Base-by-base conservation (phyloP, 306 rosid genomes). In the Myrica gale region DNA sequence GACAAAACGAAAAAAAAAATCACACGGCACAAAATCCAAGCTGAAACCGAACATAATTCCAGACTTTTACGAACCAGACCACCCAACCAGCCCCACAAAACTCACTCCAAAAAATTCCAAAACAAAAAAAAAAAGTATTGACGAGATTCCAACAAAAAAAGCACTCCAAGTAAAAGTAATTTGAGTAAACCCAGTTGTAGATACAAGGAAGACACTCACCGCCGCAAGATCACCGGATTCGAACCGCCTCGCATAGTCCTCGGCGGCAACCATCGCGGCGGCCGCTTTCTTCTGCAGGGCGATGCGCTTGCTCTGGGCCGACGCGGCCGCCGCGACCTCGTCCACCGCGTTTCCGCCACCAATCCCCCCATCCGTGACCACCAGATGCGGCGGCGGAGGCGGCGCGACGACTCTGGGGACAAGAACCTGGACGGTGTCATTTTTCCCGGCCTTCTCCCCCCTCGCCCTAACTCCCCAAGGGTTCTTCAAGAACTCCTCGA, bases 181-280 rank as follows among this genome's bases (percentile, higher is more conserved):
- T 3, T 32, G 19, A 10, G 8, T 2, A 62, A 5, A 42, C 7
- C 69, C 23, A 37, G 41, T 0, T 42, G 26, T 32, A 41, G 69
- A 3, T n/a, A 1, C 50, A 76, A 6, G 13, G 61, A 68, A 21
- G 37, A 26, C 62, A 5, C 88, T 80, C 74, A 87, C 90, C 81
- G 21, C 23, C 0, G 48, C 47, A n/a, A 86, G 83, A 73, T 88
- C 93, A 9, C 92, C 92, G 55, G 97, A 85, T 81, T 92, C 99
- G 42, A 96, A 88, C 51, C 90, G 87, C 45, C 97, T 80, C 0
- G 97, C 99, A 19, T 85, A 96, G 80, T 96, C 98, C 86, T 96
- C 99, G 0, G 98, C 98, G 1, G 98, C 98, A 1, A 96, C 88
- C 99, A 92, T 96, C 5, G 97, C 97, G 11, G 97, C 98, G 10